Percentiles rank a stretch among this genome's conserved stretches.
These are phyloP conservation scores for Paracorniculantispora psalliotae DNA, from an alignment of 2,329 filamentous ascomycete genomes.

Conservation along the genomic window DNA sequence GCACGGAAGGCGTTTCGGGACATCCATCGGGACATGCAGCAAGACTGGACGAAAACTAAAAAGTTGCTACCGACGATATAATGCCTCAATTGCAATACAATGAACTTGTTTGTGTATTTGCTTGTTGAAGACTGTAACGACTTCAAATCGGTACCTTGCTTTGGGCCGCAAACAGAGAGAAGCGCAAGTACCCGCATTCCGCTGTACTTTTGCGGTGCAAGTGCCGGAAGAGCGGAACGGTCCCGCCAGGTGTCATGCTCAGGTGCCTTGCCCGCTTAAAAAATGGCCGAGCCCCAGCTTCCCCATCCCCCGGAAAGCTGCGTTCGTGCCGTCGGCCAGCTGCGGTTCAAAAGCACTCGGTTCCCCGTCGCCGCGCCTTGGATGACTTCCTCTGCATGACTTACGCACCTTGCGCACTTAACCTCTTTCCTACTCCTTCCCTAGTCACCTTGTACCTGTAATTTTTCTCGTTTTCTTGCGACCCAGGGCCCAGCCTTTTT, in stretches of 20 bases:
- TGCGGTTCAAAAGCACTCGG: slow-evolving; percentile 9
- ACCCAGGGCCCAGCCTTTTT: not conserved
- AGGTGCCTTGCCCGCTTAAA: not conserved
- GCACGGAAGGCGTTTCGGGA: slow-evolving; percentile 6
- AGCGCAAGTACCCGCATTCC: slow-evolving; percentile 4
- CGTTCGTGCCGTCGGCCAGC: slow-evolving; percentile 9
- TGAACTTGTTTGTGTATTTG: not conserved
- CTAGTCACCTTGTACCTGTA: not conserved
- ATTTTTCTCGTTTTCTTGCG: not conserved
- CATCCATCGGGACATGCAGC: not conserved
- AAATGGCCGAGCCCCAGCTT: not conserved
- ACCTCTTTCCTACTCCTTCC: not conserved
- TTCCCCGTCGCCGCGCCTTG: slow-evolving; percentile 7
- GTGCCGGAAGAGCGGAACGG: slow-evolving; percentile 3
- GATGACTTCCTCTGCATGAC: not conserved
- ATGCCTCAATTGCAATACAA: not conserved
- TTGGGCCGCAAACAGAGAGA: not conserved
- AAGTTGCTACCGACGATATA: not conserved
- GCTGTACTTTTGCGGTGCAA: not conserved
- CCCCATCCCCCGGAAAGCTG: not conserved
- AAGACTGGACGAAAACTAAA: not conserved
- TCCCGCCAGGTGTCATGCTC: not conserved
- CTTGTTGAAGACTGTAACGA: too few relatives aligned
- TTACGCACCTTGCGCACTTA: not conserved
- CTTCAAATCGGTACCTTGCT: not conserved